Percentiles rank a stretch among this genome's conserved stretches.
Conservation (phyloP, 78 protist species). For the Capsaspora owczarzaki region DNA sequence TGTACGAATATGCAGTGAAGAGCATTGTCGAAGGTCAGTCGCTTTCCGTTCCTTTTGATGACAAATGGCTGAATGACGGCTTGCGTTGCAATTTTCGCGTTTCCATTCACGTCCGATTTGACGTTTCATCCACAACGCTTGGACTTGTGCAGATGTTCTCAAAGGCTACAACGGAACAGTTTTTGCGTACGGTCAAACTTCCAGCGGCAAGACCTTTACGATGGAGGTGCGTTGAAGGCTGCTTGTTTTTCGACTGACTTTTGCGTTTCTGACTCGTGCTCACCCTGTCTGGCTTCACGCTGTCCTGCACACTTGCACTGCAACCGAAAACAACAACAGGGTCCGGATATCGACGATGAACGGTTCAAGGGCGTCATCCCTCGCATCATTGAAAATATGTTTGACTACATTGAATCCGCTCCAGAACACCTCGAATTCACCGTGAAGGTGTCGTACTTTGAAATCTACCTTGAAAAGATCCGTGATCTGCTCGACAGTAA, state of each 20-base stretch:
- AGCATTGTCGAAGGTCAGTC: neutral
- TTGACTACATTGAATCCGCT: neutral
- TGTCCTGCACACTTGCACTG: neutral
- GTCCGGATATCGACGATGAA: slow-evolving; percentile 1
- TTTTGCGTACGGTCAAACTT: slow-evolving; percentile 53
- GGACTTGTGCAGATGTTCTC: slow-evolving; percentile 3
- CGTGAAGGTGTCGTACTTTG: slow-evolving; percentile 25
- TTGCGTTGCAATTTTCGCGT: too few species aligned
- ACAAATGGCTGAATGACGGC: too few species aligned
- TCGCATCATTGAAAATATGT: slow-evolving; percentile 4
- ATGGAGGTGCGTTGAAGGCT: neutral
- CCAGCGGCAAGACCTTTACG: neutral
- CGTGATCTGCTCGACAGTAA: slow-evolving; percentile 28
- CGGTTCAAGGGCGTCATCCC: slow-evolving; percentile 8
- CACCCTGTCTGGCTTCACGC: too few species aligned
- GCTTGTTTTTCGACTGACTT: too few species aligned
- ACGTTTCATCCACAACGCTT: neutral
- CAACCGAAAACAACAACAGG: neutral
- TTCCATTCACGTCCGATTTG: too few species aligned
- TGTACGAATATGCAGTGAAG: neutral
- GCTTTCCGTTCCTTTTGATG: neutral
- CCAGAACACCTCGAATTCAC: slow-evolving; percentile 4
- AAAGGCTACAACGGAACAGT: slow-evolving; percentile 1
- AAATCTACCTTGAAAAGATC: slow-evolving; percentile 46
- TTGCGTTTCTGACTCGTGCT: too few species aligned